These are phyloP conservation scores for Calonectria montana DNA, from an alignment of 2,329 filamentous ascomycete genomes.

Conservation along the genomic window DNA sequence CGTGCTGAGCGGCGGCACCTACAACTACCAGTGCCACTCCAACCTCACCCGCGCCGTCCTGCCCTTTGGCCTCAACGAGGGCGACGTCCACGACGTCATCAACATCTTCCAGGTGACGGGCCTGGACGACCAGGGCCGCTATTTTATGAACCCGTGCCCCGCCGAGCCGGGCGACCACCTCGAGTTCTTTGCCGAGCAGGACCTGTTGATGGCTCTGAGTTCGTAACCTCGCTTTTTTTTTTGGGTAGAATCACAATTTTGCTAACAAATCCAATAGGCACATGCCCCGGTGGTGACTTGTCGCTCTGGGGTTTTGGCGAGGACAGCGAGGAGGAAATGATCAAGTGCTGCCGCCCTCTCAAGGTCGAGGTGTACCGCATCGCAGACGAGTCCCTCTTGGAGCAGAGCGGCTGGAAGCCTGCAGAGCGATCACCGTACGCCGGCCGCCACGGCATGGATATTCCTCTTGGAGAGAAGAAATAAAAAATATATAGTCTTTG, in stretches of 20 bases:
- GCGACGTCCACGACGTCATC: constrained; percentile 85
- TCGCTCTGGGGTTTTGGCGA: constrained; percentile 85
- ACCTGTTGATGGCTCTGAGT: constrained; percentile 73
- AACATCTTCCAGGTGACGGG: constrained; percentile 91
- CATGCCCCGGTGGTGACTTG: constrained; percentile 84
- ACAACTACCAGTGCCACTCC: constrained; percentile 87
- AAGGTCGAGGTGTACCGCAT: constrained; percentile 79
- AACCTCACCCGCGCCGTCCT: constrained; percentile 81
- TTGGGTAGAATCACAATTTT: background rate
- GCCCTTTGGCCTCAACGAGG: constrained; percentile 75
- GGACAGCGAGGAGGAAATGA: constrained; percentile 74
- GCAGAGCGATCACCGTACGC: constrained; percentile 70
- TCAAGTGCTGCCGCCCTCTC: constrained; percentile 77
- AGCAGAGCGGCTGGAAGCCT: constrained; percentile 69
- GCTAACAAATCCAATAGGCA: constrained; percentile 53
- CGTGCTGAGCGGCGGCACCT: constrained; percentile 75
- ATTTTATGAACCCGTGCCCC: constrained; percentile 78
- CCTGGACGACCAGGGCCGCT: constrained; percentile 75
- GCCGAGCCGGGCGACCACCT: constrained; percentile 69
- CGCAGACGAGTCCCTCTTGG: constrained; percentile 62
- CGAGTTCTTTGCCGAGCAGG: constrained; percentile 84
- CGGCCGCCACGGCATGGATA: constrained; percentile 37
- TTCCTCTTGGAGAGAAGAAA: constrained; percentile 38
- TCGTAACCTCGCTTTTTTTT: constrained; percentile 30
- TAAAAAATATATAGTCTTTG: background rate